Evolutionary conservation across 164 flowering plant genomes (phyloP).

Genomic region (Kalanchoe fedtschenkoi): DNA sequence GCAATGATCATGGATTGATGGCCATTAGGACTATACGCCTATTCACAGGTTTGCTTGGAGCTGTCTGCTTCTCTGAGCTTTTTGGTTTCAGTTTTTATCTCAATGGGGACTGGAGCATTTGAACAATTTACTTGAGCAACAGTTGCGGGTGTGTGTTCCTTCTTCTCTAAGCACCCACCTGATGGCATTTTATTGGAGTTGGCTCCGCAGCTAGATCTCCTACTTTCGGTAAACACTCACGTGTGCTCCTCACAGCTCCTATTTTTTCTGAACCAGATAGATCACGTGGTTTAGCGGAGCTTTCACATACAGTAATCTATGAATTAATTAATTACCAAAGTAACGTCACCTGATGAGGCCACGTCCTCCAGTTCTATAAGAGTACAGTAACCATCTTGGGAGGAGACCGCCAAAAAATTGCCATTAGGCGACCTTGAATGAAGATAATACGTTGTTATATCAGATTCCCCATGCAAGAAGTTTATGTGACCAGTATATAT

Average conservation of each 20-base stretch:
- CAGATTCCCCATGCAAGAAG: background rate
- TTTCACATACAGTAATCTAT: background rate
- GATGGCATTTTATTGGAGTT: background rate
- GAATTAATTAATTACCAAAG: background rate
- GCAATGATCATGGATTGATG: constrained; percentile 29
- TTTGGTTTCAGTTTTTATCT: constrained; percentile 11
- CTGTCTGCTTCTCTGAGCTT: constrained; percentile 18
- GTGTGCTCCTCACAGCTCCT: background rate
- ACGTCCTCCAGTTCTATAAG: constrained; percentile 64
- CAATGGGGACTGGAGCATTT: background rate
- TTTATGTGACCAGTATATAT: background rate
- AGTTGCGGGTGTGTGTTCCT: constrained; percentile 15
- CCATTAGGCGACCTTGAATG: constrained; percentile 66
- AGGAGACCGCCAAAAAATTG: constrained; percentile 62
- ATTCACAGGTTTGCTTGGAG: constrained; percentile 50
- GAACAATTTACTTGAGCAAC: background rate
- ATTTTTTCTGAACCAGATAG: background rate
- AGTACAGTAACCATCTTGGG: constrained; percentile 92
- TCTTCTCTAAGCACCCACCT: background rate
- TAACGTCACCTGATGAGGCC: constrained; percentile 35
- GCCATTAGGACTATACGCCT: constrained; percentile 84
- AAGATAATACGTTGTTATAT: constrained; percentile 6
- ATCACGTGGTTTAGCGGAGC: background rate
- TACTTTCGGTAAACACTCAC: background rate
- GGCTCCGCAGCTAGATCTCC: background rate